Conservation (phyloP, 768 basidiomycete species). For the Amanita pseudoporphyria region DNA sequence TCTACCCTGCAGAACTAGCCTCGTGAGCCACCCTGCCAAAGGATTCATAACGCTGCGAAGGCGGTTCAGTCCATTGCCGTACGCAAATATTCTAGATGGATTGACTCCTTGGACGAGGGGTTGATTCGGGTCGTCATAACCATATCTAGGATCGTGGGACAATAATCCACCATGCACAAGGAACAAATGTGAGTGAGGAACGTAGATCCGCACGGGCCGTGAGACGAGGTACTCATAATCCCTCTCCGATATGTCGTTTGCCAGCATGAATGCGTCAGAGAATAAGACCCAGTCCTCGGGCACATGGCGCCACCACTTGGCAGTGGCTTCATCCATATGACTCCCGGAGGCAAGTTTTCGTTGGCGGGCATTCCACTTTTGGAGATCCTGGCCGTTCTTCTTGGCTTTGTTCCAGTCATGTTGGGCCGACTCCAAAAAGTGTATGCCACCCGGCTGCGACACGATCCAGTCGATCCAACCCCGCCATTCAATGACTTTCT, state of each 20-base stretch:
- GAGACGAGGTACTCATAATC: conserved; percentile 66
- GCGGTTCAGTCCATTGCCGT: not conserved
- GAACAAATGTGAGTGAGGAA: conserved; percentile 66
- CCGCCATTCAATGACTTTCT: conserved; percentile 83
- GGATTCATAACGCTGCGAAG: not conserved
- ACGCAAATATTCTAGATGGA: conserved; percentile 14
- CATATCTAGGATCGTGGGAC: conserved; percentile 52
- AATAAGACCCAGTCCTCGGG: conserved; percentile 70
- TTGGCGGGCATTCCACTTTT: conserved; percentile 30
- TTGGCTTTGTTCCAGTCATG: conserved; percentile 28
- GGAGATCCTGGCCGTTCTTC: conserved; percentile 24
- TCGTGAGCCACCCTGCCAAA: not conserved
- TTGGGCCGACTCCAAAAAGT: conserved; percentile 51
- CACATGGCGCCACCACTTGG: conserved; percentile 38
- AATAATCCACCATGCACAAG: conserved; percentile 83
- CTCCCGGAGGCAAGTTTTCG: conserved; percentile 16
- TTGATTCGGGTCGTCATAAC: conserved; percentile 43
- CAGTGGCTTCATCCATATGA: conserved; percentile 12
- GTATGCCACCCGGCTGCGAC: conserved; percentile 28
- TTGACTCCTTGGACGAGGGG: conserved; percentile 61
- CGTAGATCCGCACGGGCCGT: conserved; percentile 67
- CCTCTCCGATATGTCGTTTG: conserved; percentile 48
- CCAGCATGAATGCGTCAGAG: conserved; percentile 69
- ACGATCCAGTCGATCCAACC: conserved; percentile 78
- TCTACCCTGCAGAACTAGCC: not conserved